Evolutionary conservation across 1,284 basidiomycete species (phyloP).

Genomic region (Rhodotorula sp.): DNA sequence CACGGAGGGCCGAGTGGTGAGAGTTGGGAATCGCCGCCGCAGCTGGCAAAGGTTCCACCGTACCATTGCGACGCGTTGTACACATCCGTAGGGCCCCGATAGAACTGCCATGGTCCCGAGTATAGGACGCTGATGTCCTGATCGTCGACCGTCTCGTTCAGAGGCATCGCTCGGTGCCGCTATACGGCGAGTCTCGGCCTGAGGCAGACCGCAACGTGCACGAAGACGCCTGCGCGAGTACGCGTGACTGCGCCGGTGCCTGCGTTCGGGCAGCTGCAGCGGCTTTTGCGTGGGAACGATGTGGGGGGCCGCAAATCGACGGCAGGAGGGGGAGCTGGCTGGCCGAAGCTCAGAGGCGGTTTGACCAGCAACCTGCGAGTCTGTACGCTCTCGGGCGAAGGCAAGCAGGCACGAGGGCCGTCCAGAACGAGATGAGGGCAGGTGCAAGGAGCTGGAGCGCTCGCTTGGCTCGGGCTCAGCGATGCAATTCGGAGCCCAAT

Average conservation of each 20-base stretch:
- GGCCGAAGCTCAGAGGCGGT: not conserved
- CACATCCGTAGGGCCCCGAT: not conserved
- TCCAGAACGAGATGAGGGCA: not conserved
- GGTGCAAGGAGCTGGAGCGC: not conserved
- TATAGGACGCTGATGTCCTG: conserved; percentile 1
- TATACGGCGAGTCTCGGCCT: too few species aligned
- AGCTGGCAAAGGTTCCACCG: not conserved
- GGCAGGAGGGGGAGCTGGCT: not conserved
- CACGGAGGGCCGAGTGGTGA: not conserved
- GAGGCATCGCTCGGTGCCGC: not conserved
- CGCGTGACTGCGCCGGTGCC: not conserved
- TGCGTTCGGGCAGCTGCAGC: too few species aligned
- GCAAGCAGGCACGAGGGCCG: not conserved
- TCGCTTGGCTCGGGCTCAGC: too few species aligned
- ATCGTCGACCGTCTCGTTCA: conserved; percentile 4
- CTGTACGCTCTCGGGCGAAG: not conserved
- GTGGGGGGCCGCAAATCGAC: not conserved
- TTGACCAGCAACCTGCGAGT: not conserved
- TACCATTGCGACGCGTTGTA: conserved; percentile 1
- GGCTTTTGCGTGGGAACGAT: too few species aligned
- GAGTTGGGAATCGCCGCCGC: not conserved
- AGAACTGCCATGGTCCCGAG: conserved; percentile 8
- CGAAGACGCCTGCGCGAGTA: not conserved
- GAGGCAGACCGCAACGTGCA: not conserved
- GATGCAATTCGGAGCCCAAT: not conserved